Evolutionary conservation across 805 yeast genomes (phyloP).

Genomic region (Pichia cephalocereana): DNA sequence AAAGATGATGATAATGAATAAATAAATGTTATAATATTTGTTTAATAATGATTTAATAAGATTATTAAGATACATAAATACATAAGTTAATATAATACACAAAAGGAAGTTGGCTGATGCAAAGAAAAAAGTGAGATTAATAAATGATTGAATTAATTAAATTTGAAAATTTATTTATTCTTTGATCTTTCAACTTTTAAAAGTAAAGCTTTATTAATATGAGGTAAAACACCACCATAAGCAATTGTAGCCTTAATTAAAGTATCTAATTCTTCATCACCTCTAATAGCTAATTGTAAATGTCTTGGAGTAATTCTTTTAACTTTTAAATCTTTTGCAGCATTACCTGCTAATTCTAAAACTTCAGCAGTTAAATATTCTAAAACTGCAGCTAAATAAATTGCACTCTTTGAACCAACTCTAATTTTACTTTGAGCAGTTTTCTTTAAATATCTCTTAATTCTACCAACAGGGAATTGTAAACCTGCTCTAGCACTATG

Average conservation of each 20-base stretch:
- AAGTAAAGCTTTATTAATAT: slow-evolving; percentile 73
- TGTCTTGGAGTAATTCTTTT: slow-evolving; percentile 98
- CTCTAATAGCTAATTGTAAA: slow-evolving; percentile 92
- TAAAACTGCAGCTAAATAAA: slow-evolving; percentile 88
- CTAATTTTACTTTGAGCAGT: slow-evolving; percentile 72
- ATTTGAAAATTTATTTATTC: slow-evolving; percentile 4
- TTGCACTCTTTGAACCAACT: slow-evolving; percentile 75
- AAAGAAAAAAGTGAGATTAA: too few species aligned
- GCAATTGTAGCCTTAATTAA: slow-evolving; percentile 94
- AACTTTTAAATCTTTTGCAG: slow-evolving; percentile 91
- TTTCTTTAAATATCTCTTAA: slow-evolving; percentile 88
- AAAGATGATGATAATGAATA: too few species aligned
- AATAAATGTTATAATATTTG: too few species aligned
- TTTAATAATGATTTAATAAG: too few species aligned
- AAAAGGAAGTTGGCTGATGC: too few species aligned
- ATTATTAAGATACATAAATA: too few species aligned
- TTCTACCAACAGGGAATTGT: slow-evolving; percentile 98
- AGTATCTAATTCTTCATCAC: slow-evolving; percentile 94
- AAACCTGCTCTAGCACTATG: slow-evolving; percentile 93
- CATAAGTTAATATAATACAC: too few species aligned
- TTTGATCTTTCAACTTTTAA: slow-evolving; percentile 65
- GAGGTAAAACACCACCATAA: slow-evolving; percentile 97
- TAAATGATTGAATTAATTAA: too few species aligned
- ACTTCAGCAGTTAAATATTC: slow-evolving; percentile 97
- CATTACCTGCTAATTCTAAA: slow-evolving; percentile 95